Evolutionary conservation across 371 early-diverging fungal genomes (phyloP).

Genomic region (Mucor mucedo): DNA sequence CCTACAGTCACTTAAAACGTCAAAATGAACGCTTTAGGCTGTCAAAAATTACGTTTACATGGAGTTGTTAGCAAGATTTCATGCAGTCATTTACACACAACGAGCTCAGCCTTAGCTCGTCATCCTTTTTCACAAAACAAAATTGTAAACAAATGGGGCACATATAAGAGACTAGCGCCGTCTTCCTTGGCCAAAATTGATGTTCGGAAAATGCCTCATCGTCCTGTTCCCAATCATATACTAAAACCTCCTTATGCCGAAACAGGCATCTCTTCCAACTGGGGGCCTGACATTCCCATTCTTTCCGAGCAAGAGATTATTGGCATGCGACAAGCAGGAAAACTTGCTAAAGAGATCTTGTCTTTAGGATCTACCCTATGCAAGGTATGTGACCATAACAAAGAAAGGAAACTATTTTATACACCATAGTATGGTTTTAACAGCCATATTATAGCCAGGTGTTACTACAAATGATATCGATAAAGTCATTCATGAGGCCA

Average conservation of each 20-base stretch:
- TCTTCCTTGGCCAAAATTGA: slow-evolving; percentile 35
- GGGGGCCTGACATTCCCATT: slow-evolving; percentile 52
- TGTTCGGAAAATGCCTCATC: slow-evolving; percentile 48
- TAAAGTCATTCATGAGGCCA: slow-evolving; percentile 69
- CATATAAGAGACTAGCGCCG: slow-evolving; percentile 42
- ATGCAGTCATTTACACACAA: no score
- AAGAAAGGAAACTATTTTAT: no score
- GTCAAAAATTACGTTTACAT: no score
- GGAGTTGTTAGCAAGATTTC: no score
- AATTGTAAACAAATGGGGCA: slow-evolving; percentile 28
- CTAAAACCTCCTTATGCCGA: slow-evolving; percentile 76
- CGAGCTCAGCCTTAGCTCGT: not conserved
- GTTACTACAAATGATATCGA: slow-evolving; percentile 82
- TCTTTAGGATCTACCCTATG: slow-evolving; percentile 45
- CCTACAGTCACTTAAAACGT: no score
- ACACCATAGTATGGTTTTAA: no score
- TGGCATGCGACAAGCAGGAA: slow-evolving; percentile 71
- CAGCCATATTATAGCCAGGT: slow-evolving; percentile 47
- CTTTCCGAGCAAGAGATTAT: slow-evolving; percentile 62
- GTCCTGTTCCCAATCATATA: slow-evolving; percentile 72
- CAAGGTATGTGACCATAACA: slow-evolving; percentile 3
- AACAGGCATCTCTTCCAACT: slow-evolving; percentile 62
- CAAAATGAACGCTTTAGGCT: no score
- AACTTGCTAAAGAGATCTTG: slow-evolving; percentile 70
- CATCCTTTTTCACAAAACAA: not conserved